Conservation (phyloP, 1,284 basidiomycete species). For the Wallemia mellicola region DNA sequence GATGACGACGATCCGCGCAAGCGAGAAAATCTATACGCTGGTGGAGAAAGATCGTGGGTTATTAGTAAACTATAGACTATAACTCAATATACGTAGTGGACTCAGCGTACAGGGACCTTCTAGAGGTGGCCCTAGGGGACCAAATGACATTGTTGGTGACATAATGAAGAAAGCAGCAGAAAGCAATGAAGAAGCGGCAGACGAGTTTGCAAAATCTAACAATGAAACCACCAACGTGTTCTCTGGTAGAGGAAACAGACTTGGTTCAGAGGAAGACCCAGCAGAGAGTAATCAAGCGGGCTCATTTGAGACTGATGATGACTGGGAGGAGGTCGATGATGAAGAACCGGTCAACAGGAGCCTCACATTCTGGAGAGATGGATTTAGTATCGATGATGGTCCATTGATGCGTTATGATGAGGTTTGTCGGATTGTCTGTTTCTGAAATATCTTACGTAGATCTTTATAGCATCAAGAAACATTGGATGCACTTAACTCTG, state of each 20-base stretch:
- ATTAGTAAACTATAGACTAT: slow-evolving; percentile 3
- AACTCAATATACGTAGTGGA: slow-evolving; percentile 27
- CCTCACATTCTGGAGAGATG: slow-evolving; percentile 78
- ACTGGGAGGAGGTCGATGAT: slow-evolving; percentile 20
- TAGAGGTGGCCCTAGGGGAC: slow-evolving; percentile 21
- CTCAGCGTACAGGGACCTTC: slow-evolving; percentile 68
- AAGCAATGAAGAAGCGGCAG: slow-evolving; percentile 21
- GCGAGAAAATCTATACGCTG: slow-evolving; percentile 43
- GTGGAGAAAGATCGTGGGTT: slow-evolving; percentile 50
- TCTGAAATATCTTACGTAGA: too few species aligned
- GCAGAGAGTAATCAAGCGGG: not conserved
- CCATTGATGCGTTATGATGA: slow-evolving; percentile 51
- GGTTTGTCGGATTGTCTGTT: too few species aligned
- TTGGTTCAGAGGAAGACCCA: slow-evolving; percentile 4
- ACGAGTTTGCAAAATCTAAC: not conserved
- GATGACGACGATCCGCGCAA: slow-evolving; percentile 17
- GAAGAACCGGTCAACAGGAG: slow-evolving; percentile 35
- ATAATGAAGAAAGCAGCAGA: slow-evolving; percentile 52
- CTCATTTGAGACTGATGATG: slow-evolving; percentile 8
- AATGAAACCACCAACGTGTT: slow-evolving; percentile 5
- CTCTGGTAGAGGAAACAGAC: slow-evolving; percentile 5
- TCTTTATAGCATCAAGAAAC: slow-evolving; percentile 39
- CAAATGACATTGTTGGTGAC: slow-evolving; percentile 36
- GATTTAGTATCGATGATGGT: slow-evolving; percentile 77
- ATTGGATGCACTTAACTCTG: slow-evolving; percentile 47